Conservation (phyloP, 306 rosid species). For the Prunus mume region DNA sequence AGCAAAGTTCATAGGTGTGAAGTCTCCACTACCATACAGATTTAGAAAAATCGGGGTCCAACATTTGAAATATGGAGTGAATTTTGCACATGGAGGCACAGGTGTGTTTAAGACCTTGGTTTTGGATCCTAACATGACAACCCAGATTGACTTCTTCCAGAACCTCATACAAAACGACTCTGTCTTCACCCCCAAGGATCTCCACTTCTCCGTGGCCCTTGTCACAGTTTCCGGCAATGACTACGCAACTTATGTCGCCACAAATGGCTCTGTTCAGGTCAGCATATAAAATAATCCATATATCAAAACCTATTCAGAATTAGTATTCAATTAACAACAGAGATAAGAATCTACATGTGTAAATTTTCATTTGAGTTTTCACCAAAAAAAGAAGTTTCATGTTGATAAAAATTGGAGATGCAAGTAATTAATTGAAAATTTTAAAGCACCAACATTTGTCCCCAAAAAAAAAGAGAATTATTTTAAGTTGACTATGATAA, state of each 20-base stretch:
- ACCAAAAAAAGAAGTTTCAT: no score
- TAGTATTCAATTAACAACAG: no score
- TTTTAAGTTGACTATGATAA: no score
- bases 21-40: conserved; percentile 75
- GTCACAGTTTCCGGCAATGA: conserved; percentile 84
- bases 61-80: conserved; percentile 68
- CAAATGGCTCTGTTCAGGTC: conserved; percentile 52
- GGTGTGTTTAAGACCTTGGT: conserved; percentile 68
- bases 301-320: neutral
- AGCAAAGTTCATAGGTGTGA: conserved; percentile 65
- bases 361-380: no score
- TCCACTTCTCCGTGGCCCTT: conserved; percentile 57
- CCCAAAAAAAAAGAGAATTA: no score
- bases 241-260: conserved; percentile 37
- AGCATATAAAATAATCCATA: neutral
- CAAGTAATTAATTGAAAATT: no score
- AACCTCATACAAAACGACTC: conserved; percentile 26
- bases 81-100: conserved; percentile 82
- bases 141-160: conserved; percentile 59
- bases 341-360: no score
- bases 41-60: conserved; percentile 38
- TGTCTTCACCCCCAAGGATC: conserved; percentile 31
- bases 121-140: conserved; percentile 72
- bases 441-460: no score
- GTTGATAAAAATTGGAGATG: neutral